Percentiles rank a stretch among this genome's conserved stretches.
Evolutionary conservation across 495 filamentous ascomycete genomes (phyloP).

Genomic region (Daldinia concentrica): DNA sequence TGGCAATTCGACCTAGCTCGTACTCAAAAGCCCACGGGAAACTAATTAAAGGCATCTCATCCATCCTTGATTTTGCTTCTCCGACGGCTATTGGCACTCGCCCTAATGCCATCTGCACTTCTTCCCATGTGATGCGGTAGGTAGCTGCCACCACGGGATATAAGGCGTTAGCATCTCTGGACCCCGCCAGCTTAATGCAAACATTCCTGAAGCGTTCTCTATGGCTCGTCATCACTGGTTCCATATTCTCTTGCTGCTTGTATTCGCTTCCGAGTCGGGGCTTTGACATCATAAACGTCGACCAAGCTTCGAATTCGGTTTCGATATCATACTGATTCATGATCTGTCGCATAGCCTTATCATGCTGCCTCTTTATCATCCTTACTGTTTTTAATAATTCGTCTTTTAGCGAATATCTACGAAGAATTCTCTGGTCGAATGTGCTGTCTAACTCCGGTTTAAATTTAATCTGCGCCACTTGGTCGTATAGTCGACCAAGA

Average conservation of each 20-base stretch:
- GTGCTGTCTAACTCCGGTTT: conserved; percentile 70
- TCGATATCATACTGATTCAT: conserved; percentile 87
- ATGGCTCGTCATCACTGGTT: conserved; percentile 67
- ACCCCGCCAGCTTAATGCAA: conserved; percentile 69
- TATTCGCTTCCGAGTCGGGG: conserved; percentile 74
- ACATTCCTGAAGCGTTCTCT: conserved; percentile 71
- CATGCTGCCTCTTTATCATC: conserved; percentile 79
- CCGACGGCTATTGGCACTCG: conserved; percentile 18
- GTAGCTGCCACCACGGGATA: conserved; percentile 83
- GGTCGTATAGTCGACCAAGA: conserved; percentile 85
- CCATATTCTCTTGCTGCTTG: conserved; percentile 86
- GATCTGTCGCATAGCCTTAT: conserved; percentile 76
- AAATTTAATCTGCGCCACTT: conserved; percentile 69
- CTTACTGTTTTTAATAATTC: conserved; percentile 64
- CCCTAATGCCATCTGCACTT: conserved; percentile 62
- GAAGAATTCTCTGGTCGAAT: conserved; percentile 83
- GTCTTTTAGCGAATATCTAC: conserved; percentile 64
- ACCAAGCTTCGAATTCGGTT: conserved; percentile 93
- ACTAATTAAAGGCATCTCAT: conserved; percentile 79
- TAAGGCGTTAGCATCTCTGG: conserved; percentile 62
- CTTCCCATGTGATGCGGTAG: conserved; percentile 82
- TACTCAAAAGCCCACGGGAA: conserved; percentile 91
- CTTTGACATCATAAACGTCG: conserved; percentile 80
- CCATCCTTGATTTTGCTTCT: conserved; percentile 45
- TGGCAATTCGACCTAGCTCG: conserved; percentile 77